Evolutionary conservation across 108 stramenopile genomes (phyloP).

Genomic region (Skeletonema tropicum): DNA sequence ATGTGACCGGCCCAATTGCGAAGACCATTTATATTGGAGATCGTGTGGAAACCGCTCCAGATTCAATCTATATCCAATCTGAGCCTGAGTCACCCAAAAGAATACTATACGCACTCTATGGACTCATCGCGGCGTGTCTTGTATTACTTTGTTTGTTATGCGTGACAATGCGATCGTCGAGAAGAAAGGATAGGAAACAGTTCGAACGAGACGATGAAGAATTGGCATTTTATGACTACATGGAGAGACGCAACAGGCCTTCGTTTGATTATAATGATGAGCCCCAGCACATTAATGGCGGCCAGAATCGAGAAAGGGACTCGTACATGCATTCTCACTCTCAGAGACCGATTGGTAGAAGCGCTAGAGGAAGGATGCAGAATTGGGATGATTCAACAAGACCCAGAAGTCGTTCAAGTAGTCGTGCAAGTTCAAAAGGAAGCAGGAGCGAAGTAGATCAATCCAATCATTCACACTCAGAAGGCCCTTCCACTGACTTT

Average conservation of each 20-base stretch:
- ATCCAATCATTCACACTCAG: not conserved
- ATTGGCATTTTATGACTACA: not conserved
- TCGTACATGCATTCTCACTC: not conserved
- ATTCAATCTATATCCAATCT: not conserved
- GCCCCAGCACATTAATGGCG: not conserved
- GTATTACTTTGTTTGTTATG: constrained; percentile 1
- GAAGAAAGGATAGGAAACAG: not conserved
- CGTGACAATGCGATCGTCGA: not conserved
- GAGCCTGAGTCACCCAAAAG: not conserved
- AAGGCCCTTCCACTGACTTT: not conserved
- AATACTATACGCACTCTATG: not conserved
- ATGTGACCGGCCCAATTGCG: constrained; percentile 18
- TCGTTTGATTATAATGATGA: not conserved
- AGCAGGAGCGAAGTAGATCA: not conserved
- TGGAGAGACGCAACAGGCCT: not conserved
- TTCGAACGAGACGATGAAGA: not conserved
- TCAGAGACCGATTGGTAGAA: not conserved
- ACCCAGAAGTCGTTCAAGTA: too few species aligned
- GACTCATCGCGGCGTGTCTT: not conserved
- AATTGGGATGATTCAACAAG: not conserved
- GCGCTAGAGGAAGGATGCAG: not conserved
- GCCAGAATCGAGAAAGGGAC: not conserved
- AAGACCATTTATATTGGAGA: constrained; percentile 43
- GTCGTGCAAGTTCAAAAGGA: not conserved
- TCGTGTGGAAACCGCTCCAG: constrained; percentile 8